phyloP scores from a whole-genome alignment of 2,329 filamentous ascomycete species.

The Rutstroemia sp. region DNA sequence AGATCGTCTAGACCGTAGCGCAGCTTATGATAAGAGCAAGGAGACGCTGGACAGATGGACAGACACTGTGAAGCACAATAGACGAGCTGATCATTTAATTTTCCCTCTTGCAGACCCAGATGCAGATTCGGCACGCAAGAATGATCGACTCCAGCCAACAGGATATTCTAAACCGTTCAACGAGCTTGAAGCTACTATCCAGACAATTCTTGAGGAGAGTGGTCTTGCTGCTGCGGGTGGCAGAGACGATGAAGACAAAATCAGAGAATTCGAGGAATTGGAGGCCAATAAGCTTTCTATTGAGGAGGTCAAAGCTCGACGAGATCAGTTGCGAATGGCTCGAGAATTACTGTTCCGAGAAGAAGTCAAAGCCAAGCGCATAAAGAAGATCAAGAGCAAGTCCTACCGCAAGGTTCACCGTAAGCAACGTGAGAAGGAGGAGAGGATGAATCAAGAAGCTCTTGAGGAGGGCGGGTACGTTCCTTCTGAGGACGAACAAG shows the following conservation, averaged over 20 bases:
- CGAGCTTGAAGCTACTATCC: constrained; percentile 78
- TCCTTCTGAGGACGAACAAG: constrained; percentile 55
- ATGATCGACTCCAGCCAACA: constrained; percentile 57
- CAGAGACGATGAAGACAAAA: constrained; percentile 53
- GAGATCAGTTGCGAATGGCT: constrained; percentile 68
- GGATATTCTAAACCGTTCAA: constrained; percentile 60
- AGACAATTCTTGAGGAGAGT: constrained; percentile 84
- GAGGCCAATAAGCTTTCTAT: constrained; percentile 66
- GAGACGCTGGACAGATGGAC: constrained; percentile 87
- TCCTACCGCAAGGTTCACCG: constrained; percentile 87
- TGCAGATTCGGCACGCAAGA: constrained; percentile 49
- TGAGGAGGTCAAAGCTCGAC: constrained; percentile 64
- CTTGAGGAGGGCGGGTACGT: constrained; percentile 52
- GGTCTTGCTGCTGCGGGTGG: constrained; percentile 58
- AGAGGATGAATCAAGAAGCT: constrained; percentile 49
- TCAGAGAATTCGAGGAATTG: constrained; percentile 61
- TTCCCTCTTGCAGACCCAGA: constrained; percentile 77
- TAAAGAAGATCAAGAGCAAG: constrained; percentile 99
- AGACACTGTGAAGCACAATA: constrained; percentile 91
- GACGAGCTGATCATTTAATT: constrained; percentile 79
- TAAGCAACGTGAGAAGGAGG: constrained; percentile 59
- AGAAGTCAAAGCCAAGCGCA: constrained; percentile 78
- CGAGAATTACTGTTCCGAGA: constrained; percentile 84
- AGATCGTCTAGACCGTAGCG: constrained; percentile 71
- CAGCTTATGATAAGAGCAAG: constrained; percentile 85